phyloP scores from a whole-genome alignment of 306 rosid species.

The Sechiopsis laciniata region DNA sequence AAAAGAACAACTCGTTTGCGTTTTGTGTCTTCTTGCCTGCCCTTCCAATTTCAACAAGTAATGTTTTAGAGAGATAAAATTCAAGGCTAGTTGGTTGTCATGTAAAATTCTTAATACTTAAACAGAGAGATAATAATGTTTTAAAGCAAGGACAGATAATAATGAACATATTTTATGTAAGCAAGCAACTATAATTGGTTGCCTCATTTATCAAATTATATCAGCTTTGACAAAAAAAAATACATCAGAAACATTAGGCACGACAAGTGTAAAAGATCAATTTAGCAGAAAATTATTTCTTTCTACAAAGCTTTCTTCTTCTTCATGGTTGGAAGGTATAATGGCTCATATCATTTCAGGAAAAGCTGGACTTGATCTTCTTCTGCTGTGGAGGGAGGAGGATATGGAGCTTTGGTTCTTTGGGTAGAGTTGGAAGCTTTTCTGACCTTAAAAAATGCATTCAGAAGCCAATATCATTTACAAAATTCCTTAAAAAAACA shows the following conservation, averaged over 20 bases:
- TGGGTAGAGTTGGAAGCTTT: slow-evolving; percentile 85
- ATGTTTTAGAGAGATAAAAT: too few species aligned
- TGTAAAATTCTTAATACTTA: too few species aligned
- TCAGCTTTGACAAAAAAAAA: neutral
- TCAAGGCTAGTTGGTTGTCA: too few species aligned
- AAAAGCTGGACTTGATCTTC: slow-evolving; percentile 57
- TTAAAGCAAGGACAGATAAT: too few species aligned
- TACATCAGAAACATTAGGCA: neutral
- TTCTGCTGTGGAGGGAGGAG: slow-evolving; percentile 49
- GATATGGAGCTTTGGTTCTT: slow-evolving; percentile 65
- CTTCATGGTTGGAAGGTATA: slow-evolving; percentile 27
- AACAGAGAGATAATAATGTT: too few species aligned
- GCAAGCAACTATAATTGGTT: slow-evolving; percentile 18
- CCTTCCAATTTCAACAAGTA: too few species aligned
- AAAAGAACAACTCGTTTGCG: too few species aligned
- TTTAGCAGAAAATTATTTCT: neutral
- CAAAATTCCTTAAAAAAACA: too few species aligned
- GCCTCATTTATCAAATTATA: neutral
- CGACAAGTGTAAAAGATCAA: neutral
- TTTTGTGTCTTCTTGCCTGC: too few species aligned
- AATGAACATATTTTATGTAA: neutral
- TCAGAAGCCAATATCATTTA: neutral
- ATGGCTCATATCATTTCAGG: slow-evolving; percentile 51
- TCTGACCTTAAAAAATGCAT: slow-evolving; percentile 41
- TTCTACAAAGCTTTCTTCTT: slow-evolving; percentile 11